phyloP scores from a whole-genome alignment of 2,329 filamentous ascomycete species.

The Talaromyces sp. region DNA sequence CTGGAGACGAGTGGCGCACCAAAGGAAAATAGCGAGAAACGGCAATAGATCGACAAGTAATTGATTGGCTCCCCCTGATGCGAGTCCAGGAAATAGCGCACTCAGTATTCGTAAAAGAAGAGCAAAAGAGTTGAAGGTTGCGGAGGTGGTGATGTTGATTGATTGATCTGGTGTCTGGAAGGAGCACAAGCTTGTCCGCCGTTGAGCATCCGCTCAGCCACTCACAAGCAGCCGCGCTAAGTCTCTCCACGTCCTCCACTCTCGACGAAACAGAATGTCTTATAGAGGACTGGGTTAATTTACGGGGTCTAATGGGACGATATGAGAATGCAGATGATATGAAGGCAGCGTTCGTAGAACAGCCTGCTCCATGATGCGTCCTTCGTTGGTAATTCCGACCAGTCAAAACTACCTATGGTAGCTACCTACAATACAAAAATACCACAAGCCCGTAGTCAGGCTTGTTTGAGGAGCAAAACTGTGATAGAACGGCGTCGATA shows the following conservation, averaged over 20 bases:
- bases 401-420: constrained; percentile 2
- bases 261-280: neutral
- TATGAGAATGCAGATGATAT: neutral
- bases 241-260: neutral
- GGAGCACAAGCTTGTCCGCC: constrained; percentile 14
- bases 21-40: neutral
- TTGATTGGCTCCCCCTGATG: neutral
- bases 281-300: too few relatives aligned
- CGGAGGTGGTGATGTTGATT: neutral
- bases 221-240: constrained; percentile 12
- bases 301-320: neutral
- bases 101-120: neutral
- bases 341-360: neutral
- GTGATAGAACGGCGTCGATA: neutral
- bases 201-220: constrained; percentile 13
- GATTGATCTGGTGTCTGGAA: constrained; percentile 11
- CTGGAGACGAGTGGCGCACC: constrained; percentile 1
- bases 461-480: neutral
- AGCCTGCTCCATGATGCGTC: constrained; percentile 3
- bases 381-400: neutral
- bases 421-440: constrained; percentile 13
- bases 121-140: neutral
- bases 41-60: neutral
- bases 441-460: constrained; percentile 2
- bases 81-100: neutral